These are phyloP conservation scores for Ormosia semicastrata DNA, from an alignment of 306 rosid species.

Conservation along the genomic window DNA sequence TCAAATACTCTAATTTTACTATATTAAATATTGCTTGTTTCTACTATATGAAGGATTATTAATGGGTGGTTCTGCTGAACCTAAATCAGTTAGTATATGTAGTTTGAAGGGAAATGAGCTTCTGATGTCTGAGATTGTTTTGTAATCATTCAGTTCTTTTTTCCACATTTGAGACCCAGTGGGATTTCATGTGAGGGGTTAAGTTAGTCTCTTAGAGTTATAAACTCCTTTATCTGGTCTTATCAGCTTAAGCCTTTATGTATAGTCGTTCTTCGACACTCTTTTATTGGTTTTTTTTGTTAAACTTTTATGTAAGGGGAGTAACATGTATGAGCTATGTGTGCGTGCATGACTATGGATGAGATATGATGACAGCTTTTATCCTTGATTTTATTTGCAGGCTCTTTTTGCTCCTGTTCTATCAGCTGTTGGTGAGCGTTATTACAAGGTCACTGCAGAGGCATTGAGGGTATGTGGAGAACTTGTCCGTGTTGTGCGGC, in stretches of 20 bases:
- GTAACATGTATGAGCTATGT: background rate
- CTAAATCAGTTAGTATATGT: background rate
- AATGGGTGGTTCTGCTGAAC: background rate
- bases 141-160: background rate
- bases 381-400: conserved; percentile 41
- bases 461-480: conserved; percentile 97
- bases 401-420: conserved; percentile 95
- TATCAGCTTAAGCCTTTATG: background rate
- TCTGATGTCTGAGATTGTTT: background rate
- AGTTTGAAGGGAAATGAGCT: conserved; percentile 2
- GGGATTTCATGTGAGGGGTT: background rate
- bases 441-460: conserved; percentile 99
- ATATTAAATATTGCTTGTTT: background rate
- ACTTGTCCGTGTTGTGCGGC: conserved; percentile 92
- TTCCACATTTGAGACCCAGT: background rate
- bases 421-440: conserved; percentile 97
- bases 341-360: background rate
- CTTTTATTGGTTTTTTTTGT: background rate
- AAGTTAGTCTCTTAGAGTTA: background rate
- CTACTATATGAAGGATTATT: background rate
- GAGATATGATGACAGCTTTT: background rate
- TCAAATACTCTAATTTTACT: background rate
- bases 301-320: conserved; percentile 12
- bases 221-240: background rate
- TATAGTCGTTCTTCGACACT: background rate